Percentiles rank a stretch among this genome's conserved stretches.
phyloP scores from a whole-genome alignment of 2,329 filamentous ascomycete species.

The Hypoxylon sp. region DNA sequence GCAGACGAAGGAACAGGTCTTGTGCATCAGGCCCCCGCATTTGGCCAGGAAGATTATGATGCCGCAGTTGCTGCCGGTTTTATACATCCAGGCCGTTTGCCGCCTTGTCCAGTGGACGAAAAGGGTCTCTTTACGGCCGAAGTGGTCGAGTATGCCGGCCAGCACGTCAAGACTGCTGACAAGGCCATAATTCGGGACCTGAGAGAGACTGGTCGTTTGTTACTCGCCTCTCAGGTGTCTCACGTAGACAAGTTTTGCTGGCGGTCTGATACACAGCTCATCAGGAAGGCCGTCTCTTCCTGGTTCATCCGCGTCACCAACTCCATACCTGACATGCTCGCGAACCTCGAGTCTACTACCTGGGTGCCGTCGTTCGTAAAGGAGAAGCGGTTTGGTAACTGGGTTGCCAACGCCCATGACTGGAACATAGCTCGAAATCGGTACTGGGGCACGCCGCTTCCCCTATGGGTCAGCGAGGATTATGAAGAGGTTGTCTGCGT shows the following conservation, averaged over 20 bases:
- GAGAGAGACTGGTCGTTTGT: slow-evolving; percentile 76
- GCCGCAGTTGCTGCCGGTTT: slow-evolving; percentile 79
- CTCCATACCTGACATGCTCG: slow-evolving; percentile 86
- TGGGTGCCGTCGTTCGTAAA: slow-evolving; percentile 94
- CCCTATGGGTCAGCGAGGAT: slow-evolving; percentile 91
- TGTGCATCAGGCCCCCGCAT: slow-evolving; percentile 92
- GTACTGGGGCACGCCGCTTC: slow-evolving; percentile 95
- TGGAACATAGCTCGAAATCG: slow-evolving; percentile 96
- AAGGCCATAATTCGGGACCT: slow-evolving; percentile 92
- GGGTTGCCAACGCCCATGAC: slow-evolving; percentile 89
- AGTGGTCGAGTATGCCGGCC: slow-evolving; percentile 81
- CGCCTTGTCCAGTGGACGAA: slow-evolving; percentile 93
- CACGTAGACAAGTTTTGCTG: slow-evolving; percentile 96
- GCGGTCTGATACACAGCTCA: slow-evolving; percentile 92
- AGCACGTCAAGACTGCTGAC: slow-evolving; percentile 91
- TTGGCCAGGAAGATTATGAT: slow-evolving; percentile 95
- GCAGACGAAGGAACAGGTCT: slow-evolving; percentile 91
- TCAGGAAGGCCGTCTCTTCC: slow-evolving; percentile 88
- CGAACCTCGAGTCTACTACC: slow-evolving; percentile 86
- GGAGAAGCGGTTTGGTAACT: slow-evolving; percentile 87
- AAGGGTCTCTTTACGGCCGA: slow-evolving; percentile 79
- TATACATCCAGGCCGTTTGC: slow-evolving; percentile 76
- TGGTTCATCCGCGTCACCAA: slow-evolving; percentile 93
- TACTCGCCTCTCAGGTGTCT: slow-evolving; percentile 85
- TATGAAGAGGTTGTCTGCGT: slow-evolving; percentile 85